Conservation (phyloP, 2,329 filamentous ascomycete genomes). For the Pseudogymnoascus sp. region DNA sequence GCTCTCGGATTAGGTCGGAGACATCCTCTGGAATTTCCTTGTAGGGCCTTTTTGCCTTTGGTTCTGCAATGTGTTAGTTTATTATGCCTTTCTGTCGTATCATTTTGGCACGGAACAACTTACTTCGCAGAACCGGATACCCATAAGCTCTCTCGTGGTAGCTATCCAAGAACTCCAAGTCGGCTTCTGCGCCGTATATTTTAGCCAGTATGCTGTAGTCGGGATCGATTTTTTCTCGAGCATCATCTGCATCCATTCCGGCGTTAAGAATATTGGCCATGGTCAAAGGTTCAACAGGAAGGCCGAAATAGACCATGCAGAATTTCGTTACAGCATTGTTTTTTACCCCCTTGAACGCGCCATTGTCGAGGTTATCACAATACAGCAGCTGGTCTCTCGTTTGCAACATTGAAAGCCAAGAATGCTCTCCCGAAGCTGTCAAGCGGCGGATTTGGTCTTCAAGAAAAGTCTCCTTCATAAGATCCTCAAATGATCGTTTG, state of each 20-base stretch:
- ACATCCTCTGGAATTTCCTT: background rate
- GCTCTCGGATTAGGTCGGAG: background rate
- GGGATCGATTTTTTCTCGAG: conserved; percentile 14
- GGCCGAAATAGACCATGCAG: conserved; percentile 26
- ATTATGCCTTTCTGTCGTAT: background rate
- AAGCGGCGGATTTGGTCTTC: conserved; percentile 7
- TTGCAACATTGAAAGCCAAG: conserved; percentile 14
- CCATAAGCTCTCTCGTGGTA: conserved; percentile 25
- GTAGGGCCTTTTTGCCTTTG: background rate
- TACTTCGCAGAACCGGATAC: conserved; percentile 23
- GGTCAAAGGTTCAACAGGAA: conserved; percentile 25
- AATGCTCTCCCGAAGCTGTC: conserved; percentile 16
- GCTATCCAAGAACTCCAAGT: conserved; percentile 25
- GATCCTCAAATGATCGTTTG: background rate
- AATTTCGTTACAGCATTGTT: conserved; percentile 27
- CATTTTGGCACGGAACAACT: conserved; percentile 13
- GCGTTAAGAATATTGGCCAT: conserved; percentile 21
- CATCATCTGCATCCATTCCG: conserved; percentile 16
- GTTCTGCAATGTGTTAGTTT: background rate
- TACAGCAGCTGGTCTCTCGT: conserved; percentile 14
- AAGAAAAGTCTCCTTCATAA: conserved; percentile 13
- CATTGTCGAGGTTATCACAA: conserved; percentile 17
- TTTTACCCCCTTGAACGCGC: conserved; percentile 18
- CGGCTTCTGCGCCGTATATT: conserved; percentile 22
- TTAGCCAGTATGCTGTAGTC: conserved; percentile 16